Evolutionary conservation across 2,329 filamentous ascomycete genomes (phyloP), one percentile per base, ranked within the genome.

Genomic region (Parasarocladium wereldwijsianum): DNA sequence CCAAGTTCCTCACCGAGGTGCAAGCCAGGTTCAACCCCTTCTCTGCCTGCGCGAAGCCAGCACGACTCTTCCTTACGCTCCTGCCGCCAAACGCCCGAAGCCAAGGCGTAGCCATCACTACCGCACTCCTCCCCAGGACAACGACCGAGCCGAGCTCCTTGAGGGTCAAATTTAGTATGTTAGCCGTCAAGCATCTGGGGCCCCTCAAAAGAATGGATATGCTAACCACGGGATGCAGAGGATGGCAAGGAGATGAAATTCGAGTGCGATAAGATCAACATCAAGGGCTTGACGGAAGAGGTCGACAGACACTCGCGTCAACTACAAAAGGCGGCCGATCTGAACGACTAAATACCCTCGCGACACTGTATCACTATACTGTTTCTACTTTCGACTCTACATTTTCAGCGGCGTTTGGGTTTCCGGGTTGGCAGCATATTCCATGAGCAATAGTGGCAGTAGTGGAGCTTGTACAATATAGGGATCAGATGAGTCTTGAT

Each of bases 1-100:
- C 81, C 35, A 75, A 76, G 50, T 90, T 83, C 62, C 70, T 92
- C 53, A 87, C 85, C 52, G 73, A 84, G 51, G 75, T 96, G 45
- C 74, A 69, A 45, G 78, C 84, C 40, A 74, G 73, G 51, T 94
- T 96, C 73, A 93, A 93, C 58, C 87, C 90, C 22, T 96, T 96
- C 69, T 79, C 75, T 17, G 58, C 68, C 15, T 66, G 69, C 50
- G 76, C 83, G 38, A 85, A 84, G 49, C 78, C 86, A 15, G 86
- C 84, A 22, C 77, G 90, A 24, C 66, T 93, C 30, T 90, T 96
- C 56, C 81, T 96, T 41, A 78, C 82, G 18, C 67, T 80, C 39
- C 72, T 98, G 18, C 84, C 87, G 8, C 71, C 85, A 24, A 74
- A 77, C 45, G 85, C 85, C 36, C 74, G 85, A 32, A 58, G 64